These are phyloP conservation scores for Halophytophthora batemanensis DNA, from an alignment of 352 stramenopile species.

Conservation along the genomic window DNA sequence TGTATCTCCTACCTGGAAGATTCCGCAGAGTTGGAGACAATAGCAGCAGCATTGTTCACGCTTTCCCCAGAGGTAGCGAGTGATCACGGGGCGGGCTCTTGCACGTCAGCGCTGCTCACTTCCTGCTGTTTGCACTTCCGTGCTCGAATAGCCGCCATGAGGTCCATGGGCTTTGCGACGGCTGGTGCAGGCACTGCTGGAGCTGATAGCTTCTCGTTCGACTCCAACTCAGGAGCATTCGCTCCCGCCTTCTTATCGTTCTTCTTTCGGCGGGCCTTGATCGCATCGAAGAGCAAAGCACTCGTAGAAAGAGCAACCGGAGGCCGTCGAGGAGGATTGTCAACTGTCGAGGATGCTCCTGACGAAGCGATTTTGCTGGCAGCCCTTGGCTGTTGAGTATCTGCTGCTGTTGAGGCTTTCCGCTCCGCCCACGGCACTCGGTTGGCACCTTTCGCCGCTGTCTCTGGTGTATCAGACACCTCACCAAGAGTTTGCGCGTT, in stretches of 20 bases:
- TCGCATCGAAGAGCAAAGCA: conserved; percentile 44
- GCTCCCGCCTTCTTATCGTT: neutral
- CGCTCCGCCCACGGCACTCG: conserved; percentile 35
- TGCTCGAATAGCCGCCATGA: conserved; percentile 68
- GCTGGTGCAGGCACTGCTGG: neutral
- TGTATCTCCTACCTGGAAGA: no score
- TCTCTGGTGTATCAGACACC: neutral
- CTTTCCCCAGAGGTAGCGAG: neutral
- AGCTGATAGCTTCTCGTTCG: neutral
- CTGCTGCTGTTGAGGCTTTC: neutral
- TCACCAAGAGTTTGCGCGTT: conserved; percentile 19
- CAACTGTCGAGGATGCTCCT: neutral
- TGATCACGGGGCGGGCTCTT: conserved; percentile 3
- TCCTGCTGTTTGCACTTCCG: conserved; percentile 25
- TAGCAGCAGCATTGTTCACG: neutral
- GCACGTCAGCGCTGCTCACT: conserved; percentile 1
- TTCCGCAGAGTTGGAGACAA: no score
- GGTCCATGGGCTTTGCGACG: conserved; percentile 26
- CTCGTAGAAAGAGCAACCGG: conserved; percentile 21
- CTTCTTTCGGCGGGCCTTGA: conserved; percentile 38
- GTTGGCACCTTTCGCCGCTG: conserved; percentile 3
- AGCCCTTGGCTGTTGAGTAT: neutral
- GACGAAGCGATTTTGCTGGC: neutral
- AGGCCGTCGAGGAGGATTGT: neutral
- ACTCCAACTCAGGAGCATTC: neutral